Percentiles rank a stretch among this genome's conserved stretches.
Evolutionary conservation across 495 filamentous ascomycete species (phyloP).

Genomic region (Xylaria longipes): DNA sequence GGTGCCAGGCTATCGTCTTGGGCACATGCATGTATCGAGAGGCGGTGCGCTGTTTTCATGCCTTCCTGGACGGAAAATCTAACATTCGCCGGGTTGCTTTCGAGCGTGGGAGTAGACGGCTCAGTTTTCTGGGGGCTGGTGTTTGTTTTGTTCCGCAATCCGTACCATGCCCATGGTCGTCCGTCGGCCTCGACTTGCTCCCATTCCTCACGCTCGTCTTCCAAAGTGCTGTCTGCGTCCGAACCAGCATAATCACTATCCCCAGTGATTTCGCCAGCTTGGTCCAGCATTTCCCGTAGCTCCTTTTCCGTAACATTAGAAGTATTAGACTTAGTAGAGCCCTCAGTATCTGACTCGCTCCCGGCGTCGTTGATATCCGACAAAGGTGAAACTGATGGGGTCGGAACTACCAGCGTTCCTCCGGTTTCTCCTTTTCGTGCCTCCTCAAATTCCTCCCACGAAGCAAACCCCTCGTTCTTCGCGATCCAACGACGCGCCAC

Average conservation of each 20-base stretch:
- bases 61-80: neutral
- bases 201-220: slow-evolving; percentile 29
- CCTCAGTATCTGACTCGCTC: slow-evolving; percentile 11
- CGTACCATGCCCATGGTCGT: slow-evolving; percentile 37
- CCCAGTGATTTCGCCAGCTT: slow-evolving; percentile 31
- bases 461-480: slow-evolving; percentile 33
- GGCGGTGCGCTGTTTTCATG: neutral
- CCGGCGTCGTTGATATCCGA: slow-evolving; percentile 12
- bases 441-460: slow-evolving; percentile 34
- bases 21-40: neutral
- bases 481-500: slow-evolving; percentile 39
- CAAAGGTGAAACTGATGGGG: slow-evolving; percentile 18
- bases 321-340: neutral
- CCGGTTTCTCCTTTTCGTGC: slow-evolving; percentile 20
- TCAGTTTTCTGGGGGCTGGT: neutral
- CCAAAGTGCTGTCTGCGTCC: slow-evolving; percentile 26
- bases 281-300: slow-evolving; percentile 27
- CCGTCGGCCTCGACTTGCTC: neutral
- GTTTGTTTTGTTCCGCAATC: slow-evolving; percentile 24
- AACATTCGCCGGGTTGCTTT: neutral
- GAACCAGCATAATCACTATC: slow-evolving; percentile 37
- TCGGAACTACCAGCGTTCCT: slow-evolving; percentile 6
- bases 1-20: neutral
- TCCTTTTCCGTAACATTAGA: slow-evolving; percentile 29
- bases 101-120: neutral